Conservation (phyloP, 495 filamentous ascomycete species). For the Barbatosphaeria neglecta region DNA sequence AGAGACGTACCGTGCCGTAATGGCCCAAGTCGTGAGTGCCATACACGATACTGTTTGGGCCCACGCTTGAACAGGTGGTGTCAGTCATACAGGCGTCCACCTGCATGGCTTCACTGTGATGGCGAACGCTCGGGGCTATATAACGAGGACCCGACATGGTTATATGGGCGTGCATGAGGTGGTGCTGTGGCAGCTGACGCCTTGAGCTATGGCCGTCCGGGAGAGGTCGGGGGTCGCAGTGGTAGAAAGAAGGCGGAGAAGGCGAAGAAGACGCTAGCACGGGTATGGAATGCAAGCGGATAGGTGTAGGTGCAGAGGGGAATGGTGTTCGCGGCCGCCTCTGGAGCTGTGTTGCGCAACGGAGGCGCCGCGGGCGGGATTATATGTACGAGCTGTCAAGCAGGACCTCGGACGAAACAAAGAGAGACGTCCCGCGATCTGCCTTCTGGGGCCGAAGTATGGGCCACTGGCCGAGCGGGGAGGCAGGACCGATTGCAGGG, state of each 20-base stretch:
- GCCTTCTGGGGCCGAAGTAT: neutral
- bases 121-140: conserved; percentile 9
- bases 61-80: conserved; percentile 8
- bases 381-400: neutral
- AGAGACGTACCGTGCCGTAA: conserved; percentile 20
- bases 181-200: conserved; percentile 6
- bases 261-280: conserved; percentile 8
- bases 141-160: conserved; percentile 20
- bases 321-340: neutral
- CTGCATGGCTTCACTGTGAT: conserved; percentile 9
- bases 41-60: conserved; percentile 9
- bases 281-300: conserved; percentile 8
- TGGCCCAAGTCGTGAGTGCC: conserved; percentile 15
- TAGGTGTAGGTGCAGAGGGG: neutral
- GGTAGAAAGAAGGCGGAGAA: too few relatives aligned
- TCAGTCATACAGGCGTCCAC: conserved; percentile 10
- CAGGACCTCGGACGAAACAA: neutral
- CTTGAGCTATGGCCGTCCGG: conserved; percentile 6
- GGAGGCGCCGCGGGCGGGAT: neutral
- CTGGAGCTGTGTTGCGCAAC: neutral
- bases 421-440: neutral
- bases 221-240: too few relatives aligned
- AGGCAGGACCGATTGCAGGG: neutral
- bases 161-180: conserved; percentile 10
- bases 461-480: neutral